Evolutionary conservation across 352 stramenopile species (phyloP).

Genomic region (Blastocystis sp.): DNA sequence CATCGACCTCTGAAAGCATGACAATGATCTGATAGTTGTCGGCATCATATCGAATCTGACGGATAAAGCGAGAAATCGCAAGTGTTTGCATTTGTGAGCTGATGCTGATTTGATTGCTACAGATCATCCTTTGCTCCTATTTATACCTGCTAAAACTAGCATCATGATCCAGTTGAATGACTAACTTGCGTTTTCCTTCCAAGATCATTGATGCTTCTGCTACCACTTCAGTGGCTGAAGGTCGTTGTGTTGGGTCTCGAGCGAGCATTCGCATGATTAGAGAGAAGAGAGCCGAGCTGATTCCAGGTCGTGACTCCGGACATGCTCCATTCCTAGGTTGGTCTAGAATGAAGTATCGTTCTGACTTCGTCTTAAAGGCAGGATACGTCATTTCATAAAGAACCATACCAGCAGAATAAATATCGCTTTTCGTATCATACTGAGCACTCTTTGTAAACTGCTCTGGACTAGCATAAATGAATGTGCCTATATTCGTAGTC

Average conservation of each 20-base stretch:
- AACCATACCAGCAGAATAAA: constrained; percentile 82
- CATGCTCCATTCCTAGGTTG: constrained; percentile 73
- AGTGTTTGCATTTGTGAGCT: constrained; percentile 17
- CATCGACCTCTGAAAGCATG: not conserved
- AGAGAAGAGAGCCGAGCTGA: constrained; percentile 62
- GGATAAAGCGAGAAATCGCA: not conserved
- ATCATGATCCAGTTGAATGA: constrained; percentile 64
- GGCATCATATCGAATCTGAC: not conserved
- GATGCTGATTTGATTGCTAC: not conserved
- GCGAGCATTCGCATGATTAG: constrained; percentile 63
- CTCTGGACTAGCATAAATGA: constrained; percentile 80
- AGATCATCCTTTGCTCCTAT: not conserved
- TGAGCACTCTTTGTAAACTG: constrained; percentile 76
- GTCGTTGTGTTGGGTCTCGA: constrained; percentile 59
- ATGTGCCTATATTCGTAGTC: constrained; percentile 78
- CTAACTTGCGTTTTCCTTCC: constrained; percentile 63
- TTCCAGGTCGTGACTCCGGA: constrained; percentile 62
- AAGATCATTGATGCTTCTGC: constrained; percentile 64
- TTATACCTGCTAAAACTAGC: constrained; percentile 2
- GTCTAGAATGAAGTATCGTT: constrained; percentile 76
- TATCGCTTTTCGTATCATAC: constrained; percentile 81
- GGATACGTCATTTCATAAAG: constrained; percentile 81
- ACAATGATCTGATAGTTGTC: constrained; percentile 27
- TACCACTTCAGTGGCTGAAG: constrained; percentile 64
- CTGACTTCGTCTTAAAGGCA: constrained; percentile 79